These are phyloP conservation scores for Begonia loranthoides DNA, from an alignment of 306 rosid genomes.

Conservation along the genomic window DNA sequence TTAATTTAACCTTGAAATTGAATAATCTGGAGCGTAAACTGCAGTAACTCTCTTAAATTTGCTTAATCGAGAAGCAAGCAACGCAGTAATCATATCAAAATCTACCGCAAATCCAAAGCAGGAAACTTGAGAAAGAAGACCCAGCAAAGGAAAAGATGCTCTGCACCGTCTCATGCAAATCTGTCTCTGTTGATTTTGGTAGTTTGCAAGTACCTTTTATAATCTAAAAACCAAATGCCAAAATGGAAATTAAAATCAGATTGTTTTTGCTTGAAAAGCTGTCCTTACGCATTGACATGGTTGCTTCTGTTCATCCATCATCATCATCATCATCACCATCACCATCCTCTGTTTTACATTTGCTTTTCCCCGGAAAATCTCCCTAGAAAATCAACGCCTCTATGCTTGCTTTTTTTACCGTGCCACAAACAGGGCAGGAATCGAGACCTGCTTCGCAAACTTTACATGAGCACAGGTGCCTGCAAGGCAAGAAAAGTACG, in stretches of 20 bases:
- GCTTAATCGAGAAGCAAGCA: slow-evolving; percentile 3
- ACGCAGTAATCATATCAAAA: background rate
- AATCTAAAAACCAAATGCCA: slow-evolving; percentile 9
- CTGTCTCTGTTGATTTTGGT: slow-evolving; percentile 21
- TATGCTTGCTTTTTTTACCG: slow-evolving; percentile 51
- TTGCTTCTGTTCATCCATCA: slow-evolving; percentile 9
- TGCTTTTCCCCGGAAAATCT: slow-evolving; percentile 22
- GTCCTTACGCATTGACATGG: background rate
- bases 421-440: slow-evolving; percentile 56
- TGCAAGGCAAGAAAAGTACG: slow-evolving; percentile 62
- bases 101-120: background rate
- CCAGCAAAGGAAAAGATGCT: slow-evolving; percentile 21
- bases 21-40: slow-evolving; percentile 8
- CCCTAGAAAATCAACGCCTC: slow-evolving; percentile 56
- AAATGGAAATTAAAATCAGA: background rate
- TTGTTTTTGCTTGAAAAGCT: slow-evolving; percentile 2
- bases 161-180: slow-evolving; percentile 3
- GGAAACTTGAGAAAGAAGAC: background rate
- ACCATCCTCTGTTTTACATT: slow-evolving; percentile 1
- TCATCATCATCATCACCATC: background rate
- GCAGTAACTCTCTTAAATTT: too few relatives aligned
- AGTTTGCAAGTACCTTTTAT: slow-evolving; percentile 17
- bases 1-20: slow-evolving; percentile 3
- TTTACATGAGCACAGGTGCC: slow-evolving; percentile 74
- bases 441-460: slow-evolving; percentile 45